Evolutionary conservation across 768 basidiomycete species (phyloP), one percentile per base, ranked within the genome.

Genomic region (Clitopilus passeckerianus): DNA sequence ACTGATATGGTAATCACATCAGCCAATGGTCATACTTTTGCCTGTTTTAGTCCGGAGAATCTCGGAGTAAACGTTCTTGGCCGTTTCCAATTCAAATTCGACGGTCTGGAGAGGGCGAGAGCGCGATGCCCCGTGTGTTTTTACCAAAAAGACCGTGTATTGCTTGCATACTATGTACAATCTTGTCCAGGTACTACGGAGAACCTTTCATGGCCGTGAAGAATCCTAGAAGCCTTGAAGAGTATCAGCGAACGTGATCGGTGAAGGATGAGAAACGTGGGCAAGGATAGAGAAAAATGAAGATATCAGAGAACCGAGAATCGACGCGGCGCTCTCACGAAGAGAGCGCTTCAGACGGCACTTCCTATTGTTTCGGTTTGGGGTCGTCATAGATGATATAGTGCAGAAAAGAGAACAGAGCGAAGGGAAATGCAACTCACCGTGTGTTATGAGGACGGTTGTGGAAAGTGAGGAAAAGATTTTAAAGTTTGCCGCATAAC

Each of bases 351-450:
- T 82, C 79, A 72, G 80, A 80, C 80, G 80, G 80, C 80, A 82
- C 80, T 82, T 82, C 80, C 80, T 82, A 80, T 78, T 71, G 74
- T 69, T 74, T 77, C 75, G 78, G 78, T 75, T 68, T 67, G 72
- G 66, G 69, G 71, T 81, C 80, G 70, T 81, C 79, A 77, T 74
- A 64, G 24, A 60, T 20, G 59, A 27, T 59, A 33, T 58, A 57
- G 57, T 34, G n/a, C n/a, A n/a, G n/a, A n/a, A n/a, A 57, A 30
- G 53, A 34, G 46, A 22, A 57, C 34, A 41, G 10, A 5, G 12
- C n/a, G 27, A 6, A 4, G 15, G n/a, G 15, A 52, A 34, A 57
- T n/a, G 9, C 56, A 18, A 64, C 57, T 50, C 46, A 50, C 46
- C 46, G 5, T 10, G 10, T 2, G 16, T 30, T 30, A 30, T 30